Evolutionary conservation across 495 filamentous ascomycete species (phyloP).

Genomic region (Aspergillus bridgeri): DNA sequence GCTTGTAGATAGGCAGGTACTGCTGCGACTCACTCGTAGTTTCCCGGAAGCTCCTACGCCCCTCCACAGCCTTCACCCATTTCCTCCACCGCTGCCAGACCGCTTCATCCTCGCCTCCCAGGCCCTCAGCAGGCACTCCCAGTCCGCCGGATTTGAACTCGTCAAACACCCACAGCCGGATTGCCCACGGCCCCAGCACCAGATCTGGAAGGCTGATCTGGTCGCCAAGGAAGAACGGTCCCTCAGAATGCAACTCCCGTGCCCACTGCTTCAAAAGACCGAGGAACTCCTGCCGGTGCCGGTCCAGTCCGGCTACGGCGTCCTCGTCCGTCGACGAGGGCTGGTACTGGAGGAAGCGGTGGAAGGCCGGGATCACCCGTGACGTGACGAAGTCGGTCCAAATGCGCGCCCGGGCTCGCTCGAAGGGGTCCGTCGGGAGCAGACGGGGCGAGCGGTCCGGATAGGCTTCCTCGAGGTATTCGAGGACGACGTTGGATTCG

Average conservation of each 20-base stretch:
- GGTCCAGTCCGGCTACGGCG: slow-evolving; percentile 31
- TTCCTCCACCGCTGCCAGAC: slow-evolving; percentile 59
- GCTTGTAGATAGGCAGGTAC: slow-evolving; percentile 61
- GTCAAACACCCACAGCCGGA: slow-evolving; percentile 67
- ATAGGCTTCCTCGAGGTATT: slow-evolving; percentile 69
- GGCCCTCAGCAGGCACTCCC: slow-evolving; percentile 50
- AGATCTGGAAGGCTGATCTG: slow-evolving; percentile 59
- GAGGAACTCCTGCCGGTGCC: slow-evolving; percentile 49
- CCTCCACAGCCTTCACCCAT: slow-evolving; percentile 55
- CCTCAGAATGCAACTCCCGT: slow-evolving; percentile 53
- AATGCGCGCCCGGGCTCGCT: slow-evolving; percentile 56
- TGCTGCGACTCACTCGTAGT: slow-evolving; percentile 61
- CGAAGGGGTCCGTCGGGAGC: slow-evolving; percentile 54
- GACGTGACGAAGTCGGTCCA: slow-evolving; percentile 67
- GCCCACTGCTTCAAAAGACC: slow-evolving; percentile 51
- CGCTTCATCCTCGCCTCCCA: slow-evolving; percentile 47
- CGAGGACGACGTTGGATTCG: slow-evolving; percentile 63
- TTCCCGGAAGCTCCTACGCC: slow-evolving; percentile 53
- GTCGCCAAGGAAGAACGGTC: slow-evolving; percentile 62
- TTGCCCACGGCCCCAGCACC: slow-evolving; percentile 62
- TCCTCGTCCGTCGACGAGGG: slow-evolving; percentile 17
- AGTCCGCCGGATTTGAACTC: slow-evolving; percentile 61
- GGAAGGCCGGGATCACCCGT: slow-evolving; percentile 62
- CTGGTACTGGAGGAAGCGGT: slow-evolving; percentile 62
- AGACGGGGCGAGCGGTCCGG: slow-evolving; percentile 42